These are phyloP conservation scores for Sodiomyces alkalinus DNA, from an alignment of 2,329 filamentous ascomycete genomes.

Conservation along the genomic window DNA sequence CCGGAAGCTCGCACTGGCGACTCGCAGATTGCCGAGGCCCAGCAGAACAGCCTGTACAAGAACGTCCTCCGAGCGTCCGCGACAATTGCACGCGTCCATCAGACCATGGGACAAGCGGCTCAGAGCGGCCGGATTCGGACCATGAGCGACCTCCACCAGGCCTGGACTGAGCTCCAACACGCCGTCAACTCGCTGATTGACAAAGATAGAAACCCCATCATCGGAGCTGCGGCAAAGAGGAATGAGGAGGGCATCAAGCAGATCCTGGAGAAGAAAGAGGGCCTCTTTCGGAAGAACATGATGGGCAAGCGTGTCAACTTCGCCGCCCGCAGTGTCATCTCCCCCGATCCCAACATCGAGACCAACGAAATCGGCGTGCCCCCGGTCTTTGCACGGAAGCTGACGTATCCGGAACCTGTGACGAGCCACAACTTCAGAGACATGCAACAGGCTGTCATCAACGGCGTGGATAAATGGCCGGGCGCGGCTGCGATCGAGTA, in stretches of 20 bases:
- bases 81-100: conserved; percentile 57
- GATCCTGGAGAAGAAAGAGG: conserved; percentile 95
- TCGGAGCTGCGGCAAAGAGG: conserved; percentile 59
- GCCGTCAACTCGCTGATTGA: conserved; percentile 88
- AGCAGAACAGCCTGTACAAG: conserved; percentile 81
- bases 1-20: conserved; percentile 73
- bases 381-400: conserved; percentile 89
- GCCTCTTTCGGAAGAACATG: conserved; percentile 97
- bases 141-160: conserved; percentile 64
- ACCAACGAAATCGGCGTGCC: conserved; percentile 98
- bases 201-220: conserved; percentile 68
- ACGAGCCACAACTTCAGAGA: conserved; percentile 96
- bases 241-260: conserved; percentile 96
- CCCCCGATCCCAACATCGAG: conserved; percentile 95
- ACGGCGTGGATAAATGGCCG: conserved; percentile 86
- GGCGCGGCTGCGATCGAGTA: conserved; percentile 91
- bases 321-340: conserved; percentile 93
- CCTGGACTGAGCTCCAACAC: conserved; percentile 75
- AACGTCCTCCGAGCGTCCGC: conserved; percentile 64
- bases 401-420: conserved; percentile 94
- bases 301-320: conserved; percentile 99
- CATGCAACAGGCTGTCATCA: conserved; percentile 89
- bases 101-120: conserved; percentile 12
- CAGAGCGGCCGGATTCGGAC: conserved; percentile 38
- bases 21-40: conserved; percentile 70